phyloP scores from a whole-genome alignment of 2,329 filamentous ascomycete genomes.

The Blumeria hordei region DNA sequence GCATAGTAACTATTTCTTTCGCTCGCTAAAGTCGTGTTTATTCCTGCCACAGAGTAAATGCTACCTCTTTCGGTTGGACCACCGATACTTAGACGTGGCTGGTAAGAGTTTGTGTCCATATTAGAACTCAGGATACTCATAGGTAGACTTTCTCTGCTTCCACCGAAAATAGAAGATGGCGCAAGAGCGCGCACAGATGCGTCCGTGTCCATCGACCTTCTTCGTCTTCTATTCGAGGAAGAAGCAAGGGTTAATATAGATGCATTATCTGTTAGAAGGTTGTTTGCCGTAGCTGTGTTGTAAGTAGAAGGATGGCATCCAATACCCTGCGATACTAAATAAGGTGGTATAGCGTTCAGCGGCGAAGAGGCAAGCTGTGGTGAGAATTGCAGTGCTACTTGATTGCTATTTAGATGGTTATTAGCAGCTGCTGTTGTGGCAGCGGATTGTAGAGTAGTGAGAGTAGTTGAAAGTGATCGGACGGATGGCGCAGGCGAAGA shows the following conservation, averaged over 20 bases:
- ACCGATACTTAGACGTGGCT: conserved; percentile 20
- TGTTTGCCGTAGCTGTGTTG: conserved; percentile 53
- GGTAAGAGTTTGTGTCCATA: conserved; percentile 32
- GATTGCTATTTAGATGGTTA: conserved; percentile 12
- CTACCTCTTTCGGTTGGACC: conserved; percentile 39
- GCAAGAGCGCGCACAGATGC: conserved; percentile 63
- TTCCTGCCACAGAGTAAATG: conserved; percentile 56
- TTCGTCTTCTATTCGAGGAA: conserved; percentile 52
- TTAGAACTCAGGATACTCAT: conserved; percentile 56
- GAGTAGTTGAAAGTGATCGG: conserved; percentile 56
- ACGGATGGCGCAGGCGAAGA: conserved; percentile 64
- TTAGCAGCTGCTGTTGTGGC: conserved; percentile 25
- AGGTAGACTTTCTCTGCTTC: conserved; percentile 56
- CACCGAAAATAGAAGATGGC: conserved; percentile 59
- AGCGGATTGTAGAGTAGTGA: conserved; percentile 65
- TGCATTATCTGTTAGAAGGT: conserved; percentile 61
- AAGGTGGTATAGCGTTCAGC: conserved; percentile 47
- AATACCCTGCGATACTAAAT: conserved; percentile 28
- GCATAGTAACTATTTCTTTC: conserved; percentile 69
- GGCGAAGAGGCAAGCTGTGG: conserved; percentile 39
- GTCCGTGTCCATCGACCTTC: conserved; percentile 64
- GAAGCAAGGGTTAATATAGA: conserved; percentile 68
- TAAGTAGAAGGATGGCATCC: conserved; percentile 43
- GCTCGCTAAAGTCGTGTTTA: conserved; percentile 37
- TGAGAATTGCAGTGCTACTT: conserved; percentile 28